Conservation (phyloP, 1,284 basidiomycete genomes). For the Neotropicomus parvogracilis region DNA sequence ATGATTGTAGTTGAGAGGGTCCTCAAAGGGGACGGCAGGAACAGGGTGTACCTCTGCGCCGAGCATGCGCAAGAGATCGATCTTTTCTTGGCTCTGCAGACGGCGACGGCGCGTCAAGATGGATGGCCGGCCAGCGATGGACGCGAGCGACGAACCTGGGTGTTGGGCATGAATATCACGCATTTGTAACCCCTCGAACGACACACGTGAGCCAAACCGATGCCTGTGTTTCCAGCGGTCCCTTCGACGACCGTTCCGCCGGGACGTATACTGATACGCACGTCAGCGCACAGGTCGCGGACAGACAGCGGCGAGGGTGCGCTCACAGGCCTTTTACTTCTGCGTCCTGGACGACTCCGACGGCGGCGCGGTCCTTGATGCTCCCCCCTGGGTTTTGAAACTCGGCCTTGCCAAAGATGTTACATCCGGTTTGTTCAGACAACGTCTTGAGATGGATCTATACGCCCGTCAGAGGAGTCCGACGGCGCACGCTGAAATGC, state of each 20-base stretch:
- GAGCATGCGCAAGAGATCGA: constrained; percentile 94
- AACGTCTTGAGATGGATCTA: constrained; percentile 83
- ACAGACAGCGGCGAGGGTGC: not conserved
- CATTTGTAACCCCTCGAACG: constrained; percentile 92
- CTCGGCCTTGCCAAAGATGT: constrained; percentile 93
- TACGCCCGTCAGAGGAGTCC: constrained; percentile 3
- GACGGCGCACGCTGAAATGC: constrained; percentile 28
- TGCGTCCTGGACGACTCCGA: constrained; percentile 87
- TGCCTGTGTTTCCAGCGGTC: constrained; percentile 98
- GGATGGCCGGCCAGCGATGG: not conserved
- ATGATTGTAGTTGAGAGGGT: constrained; percentile 98
- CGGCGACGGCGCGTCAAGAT: not conserved
- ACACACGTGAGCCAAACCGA: constrained; percentile 94
- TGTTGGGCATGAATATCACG: constrained; percentile 99
- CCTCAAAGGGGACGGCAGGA: constrained; percentile 94
- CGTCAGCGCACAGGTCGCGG: not conserved
- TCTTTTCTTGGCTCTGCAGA: constrained; percentile 89
- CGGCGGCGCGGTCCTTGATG: constrained; percentile 96
- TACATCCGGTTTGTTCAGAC: constrained; percentile 87
- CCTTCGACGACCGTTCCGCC: constrained; percentile 97
- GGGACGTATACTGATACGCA: constrained; percentile 65
- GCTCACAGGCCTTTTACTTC: constrained; percentile 79
- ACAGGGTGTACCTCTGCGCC: constrained; percentile 96
- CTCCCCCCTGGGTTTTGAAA: constrained; percentile 99
- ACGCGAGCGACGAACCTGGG: constrained; percentile 54